phyloP scores from a whole-genome alignment of 306 rosid species.

The Trifolium pratense region DNA sequence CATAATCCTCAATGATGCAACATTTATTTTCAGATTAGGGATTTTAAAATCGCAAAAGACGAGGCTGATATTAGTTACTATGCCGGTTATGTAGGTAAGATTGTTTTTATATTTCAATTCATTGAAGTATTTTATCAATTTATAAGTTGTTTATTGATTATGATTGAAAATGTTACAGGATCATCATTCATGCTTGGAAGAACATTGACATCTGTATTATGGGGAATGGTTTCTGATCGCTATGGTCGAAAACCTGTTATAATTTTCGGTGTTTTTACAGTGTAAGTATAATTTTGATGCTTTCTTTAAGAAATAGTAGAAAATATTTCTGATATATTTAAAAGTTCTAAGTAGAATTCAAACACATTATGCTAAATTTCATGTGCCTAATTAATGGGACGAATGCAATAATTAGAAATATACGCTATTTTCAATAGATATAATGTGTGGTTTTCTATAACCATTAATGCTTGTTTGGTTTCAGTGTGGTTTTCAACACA shows the following conservation, averaged over 20 bases:
- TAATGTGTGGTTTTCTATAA: neutral
- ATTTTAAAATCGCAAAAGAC: constrained; percentile 72
- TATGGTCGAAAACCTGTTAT: constrained; percentile 86
- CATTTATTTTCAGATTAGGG: constrained; percentile 61
- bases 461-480: constrained; percentile 15
- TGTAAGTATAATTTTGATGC: constrained; percentile 49
- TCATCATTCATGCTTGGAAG: constrained; percentile 85
- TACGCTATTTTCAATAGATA: too few species aligned
- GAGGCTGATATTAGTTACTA: constrained; percentile 81
- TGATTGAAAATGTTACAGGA: constrained; percentile 54
- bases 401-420: too few species aligned
- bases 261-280: constrained; percentile 54
- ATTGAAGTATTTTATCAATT: neutral
- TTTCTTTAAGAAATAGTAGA: neutral
- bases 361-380: neutral
- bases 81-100: constrained; percentile 83
- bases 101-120: constrained; percentile 1
- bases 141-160: neutral
- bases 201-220: constrained; percentile 68
- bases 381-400: too few species aligned
- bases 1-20: constrained; percentile 15
- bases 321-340: too few species aligned
- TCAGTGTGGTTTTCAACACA: constrained; percentile 80
- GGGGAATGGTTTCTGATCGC: constrained; percentile 90
- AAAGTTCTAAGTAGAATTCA: neutral